Evolutionary conservation across 176 grass and related monocot species (phyloP).

Genomic region (Aegilops tauschii): DNA sequence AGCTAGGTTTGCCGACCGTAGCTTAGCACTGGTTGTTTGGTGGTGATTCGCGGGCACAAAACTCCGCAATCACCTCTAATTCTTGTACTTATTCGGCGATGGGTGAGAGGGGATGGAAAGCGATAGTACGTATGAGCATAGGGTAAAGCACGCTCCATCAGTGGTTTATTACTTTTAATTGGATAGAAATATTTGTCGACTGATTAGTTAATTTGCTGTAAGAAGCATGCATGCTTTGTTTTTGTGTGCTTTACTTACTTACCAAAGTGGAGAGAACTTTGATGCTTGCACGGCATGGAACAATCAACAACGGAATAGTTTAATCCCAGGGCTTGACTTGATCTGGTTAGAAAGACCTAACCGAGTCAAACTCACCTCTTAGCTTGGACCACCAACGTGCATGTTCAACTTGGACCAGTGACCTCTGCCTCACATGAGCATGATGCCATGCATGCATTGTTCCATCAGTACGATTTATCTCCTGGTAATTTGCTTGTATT

Average conservation of each 20-base stretch:
- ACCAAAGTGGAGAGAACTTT: conserved; percentile 14
- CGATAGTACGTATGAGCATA: neutral
- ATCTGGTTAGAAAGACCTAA: conserved; percentile 30
- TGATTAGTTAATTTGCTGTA: neutral
- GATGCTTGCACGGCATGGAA: conserved; percentile 56
- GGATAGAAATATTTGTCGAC: neutral
- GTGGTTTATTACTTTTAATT: no score
- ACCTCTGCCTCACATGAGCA: conserved; percentile 35
- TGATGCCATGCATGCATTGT: conserved; percentile 19
- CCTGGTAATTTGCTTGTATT: neutral
- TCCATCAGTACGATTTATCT: neutral
- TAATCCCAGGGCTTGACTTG: conserved; percentile 39
- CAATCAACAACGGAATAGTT: conserved; percentile 30
- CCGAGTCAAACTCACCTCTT: conserved; percentile 35
- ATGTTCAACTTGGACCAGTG: conserved; percentile 32
- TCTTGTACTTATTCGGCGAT: neutral
- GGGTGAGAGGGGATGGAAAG: neutral
- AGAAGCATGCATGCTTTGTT: neutral
- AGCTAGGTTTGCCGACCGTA: conserved; percentile 3
- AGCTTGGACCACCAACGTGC: conserved; percentile 30
- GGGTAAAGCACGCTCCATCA: neutral
- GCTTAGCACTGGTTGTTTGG: neutral
- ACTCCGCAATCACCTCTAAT: conserved; percentile 35
- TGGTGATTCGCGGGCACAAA: neutral
- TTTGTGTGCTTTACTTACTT: neutral